Evolutionary conservation across 2,329 filamentous ascomycete species (phyloP).

Genomic region (Arachnomyces sp.): DNA sequence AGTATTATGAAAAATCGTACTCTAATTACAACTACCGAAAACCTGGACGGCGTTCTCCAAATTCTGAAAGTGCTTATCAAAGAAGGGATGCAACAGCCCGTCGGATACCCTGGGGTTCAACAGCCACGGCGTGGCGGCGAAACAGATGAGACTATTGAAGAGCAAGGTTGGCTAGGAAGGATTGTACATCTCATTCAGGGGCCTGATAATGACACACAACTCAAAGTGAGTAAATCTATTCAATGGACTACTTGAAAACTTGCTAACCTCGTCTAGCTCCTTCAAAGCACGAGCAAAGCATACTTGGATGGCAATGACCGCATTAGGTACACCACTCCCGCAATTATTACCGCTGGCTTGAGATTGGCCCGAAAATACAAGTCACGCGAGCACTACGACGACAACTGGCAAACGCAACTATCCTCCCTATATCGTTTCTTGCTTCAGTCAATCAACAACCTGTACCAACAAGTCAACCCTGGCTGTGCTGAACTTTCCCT

Average conservation of each 20-base stretch:
- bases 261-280: slow-evolving; percentile 43
- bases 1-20: slow-evolving; percentile 77
- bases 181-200: slow-evolving; percentile 81
- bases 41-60: slow-evolving; percentile 82
- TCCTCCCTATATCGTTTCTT: slow-evolving; percentile 92
- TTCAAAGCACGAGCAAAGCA: slow-evolving; percentile 79
- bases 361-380: slow-evolving; percentile 87
- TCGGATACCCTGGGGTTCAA: slow-evolving; percentile 72
- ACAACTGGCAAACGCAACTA: slow-evolving; percentile 63
- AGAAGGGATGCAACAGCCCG: slow-evolving; percentile 77
- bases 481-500: slow-evolving; percentile 81
- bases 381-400: slow-evolving; percentile 74
- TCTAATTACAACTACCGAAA: slow-evolving; percentile 63
- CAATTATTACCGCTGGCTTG: slow-evolving; percentile 79
- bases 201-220: slow-evolving; percentile 84
- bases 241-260: slow-evolving; percentile 9
- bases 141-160: slow-evolving; percentile 95
- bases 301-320: slow-evolving; percentile 89
- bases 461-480: slow-evolving; percentile 77
- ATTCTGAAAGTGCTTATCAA: slow-evolving; percentile 86
- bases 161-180: slow-evolving; percentile 92
- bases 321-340: slow-evolving; percentile 90
- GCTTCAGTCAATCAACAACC: slow-evolving; percentile 74
- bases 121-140: slow-evolving; percentile 66
- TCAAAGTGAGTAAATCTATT: slow-evolving; percentile 47